Percentiles rank a stretch among this genome's conserved stretches.
phyloP scores from a whole-genome alignment of 1,284 basidiomycete species.

The Puccinia coronata region DNA sequence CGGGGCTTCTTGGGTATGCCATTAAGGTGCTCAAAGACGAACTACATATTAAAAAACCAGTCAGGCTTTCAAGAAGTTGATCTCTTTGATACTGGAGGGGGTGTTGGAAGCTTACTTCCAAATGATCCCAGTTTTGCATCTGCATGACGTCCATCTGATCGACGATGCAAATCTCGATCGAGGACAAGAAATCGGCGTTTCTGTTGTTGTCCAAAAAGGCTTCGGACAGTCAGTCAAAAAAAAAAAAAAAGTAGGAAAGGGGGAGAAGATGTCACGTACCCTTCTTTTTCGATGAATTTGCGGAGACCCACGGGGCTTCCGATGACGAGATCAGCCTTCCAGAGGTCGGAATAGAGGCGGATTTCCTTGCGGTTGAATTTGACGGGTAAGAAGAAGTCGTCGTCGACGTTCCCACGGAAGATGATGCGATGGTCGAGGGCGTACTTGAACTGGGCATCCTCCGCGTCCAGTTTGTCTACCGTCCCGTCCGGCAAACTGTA shows the following conservation, averaged over 20 bases:
- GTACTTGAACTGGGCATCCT: slow-evolving; percentile 22
- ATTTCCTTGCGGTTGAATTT: slow-evolving; percentile 84
- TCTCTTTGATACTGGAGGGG: neutral
- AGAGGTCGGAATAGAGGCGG: slow-evolving; percentile 85
- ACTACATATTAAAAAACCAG: slow-evolving; percentile 60
- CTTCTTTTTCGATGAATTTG: slow-evolving; percentile 87
- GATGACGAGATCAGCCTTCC: slow-evolving; percentile 84
- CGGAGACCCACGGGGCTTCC: slow-evolving; percentile 90
- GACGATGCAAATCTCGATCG: slow-evolving; percentile 86
- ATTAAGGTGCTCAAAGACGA: slow-evolving; percentile 80
- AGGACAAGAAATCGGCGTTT: slow-evolving; percentile 84
- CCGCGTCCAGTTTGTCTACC: slow-evolving; percentile 73
- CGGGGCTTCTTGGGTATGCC: slow-evolving; percentile 86
- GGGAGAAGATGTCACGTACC: neutral
- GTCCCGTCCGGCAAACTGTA: slow-evolving; percentile 78
- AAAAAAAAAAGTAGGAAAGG: neutral
- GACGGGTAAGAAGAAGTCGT: slow-evolving; percentile 87
- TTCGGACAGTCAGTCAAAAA: too few species aligned
- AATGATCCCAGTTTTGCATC: slow-evolving; percentile 99
- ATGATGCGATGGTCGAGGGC: slow-evolving; percentile 73
- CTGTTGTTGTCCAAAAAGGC: too few species aligned
- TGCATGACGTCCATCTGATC: slow-evolving; percentile 90
- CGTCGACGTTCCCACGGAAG: slow-evolving; percentile 96
- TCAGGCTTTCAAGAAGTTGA: neutral
- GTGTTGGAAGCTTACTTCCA: slow-evolving; percentile 67